Conservation (phyloP, 129 eudicot genomes). For the Heracleum sosnowskyi region DNA sequence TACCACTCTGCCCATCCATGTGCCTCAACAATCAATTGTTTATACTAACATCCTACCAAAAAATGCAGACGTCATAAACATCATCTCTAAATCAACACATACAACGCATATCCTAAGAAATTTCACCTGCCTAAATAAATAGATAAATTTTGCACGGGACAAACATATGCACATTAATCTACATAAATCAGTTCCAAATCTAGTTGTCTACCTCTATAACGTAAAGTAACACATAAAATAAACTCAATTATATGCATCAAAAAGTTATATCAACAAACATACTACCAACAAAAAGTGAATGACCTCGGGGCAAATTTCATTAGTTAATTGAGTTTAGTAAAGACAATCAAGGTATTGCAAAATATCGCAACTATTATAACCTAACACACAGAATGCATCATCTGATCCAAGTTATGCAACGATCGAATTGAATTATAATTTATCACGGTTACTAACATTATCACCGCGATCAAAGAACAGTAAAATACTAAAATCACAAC, state of each 20-base stretch:
- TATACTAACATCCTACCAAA: conserved; percentile 12
- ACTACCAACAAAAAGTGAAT: not conserved
- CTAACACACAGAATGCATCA: not conserved
- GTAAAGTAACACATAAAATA: not conserved
- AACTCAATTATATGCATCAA: not conserved
- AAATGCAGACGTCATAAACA: not conserved
- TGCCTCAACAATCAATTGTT: conserved; percentile 13
- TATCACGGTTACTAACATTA: not conserved
- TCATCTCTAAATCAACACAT: not conserved
- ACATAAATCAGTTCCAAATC: not conserved
- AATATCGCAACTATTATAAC: not conserved
- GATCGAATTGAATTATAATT: not conserved
- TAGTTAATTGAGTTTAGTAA: no score
- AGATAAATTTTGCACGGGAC: not conserved
- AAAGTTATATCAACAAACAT: no score
- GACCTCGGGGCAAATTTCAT: no score
- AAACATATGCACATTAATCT: not conserved
- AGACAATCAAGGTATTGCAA: not conserved
- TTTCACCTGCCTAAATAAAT: not conserved
- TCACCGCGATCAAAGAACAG: not conserved
- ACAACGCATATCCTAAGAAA: not conserved
- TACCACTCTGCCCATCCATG: conserved; percentile 63
- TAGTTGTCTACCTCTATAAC: not conserved
- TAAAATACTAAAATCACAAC: not conserved
- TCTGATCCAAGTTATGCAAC: not conserved